Conservation (phyloP, 345 rosid genomes). For the Erucastrum elatum region DNA sequence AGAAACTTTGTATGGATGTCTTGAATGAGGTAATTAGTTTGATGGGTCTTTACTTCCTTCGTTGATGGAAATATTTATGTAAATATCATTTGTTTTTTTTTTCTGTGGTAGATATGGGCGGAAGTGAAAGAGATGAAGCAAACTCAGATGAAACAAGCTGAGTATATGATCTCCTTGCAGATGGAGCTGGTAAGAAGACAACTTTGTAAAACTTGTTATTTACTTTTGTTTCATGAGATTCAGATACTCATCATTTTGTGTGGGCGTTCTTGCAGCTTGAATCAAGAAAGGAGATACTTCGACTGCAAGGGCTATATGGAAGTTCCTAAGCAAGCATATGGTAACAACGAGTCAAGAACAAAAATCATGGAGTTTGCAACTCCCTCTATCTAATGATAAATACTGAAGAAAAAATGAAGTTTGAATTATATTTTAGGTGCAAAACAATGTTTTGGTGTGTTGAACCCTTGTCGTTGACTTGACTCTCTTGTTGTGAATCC, state of each 20-base stretch:
- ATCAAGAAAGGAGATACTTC: conserved; percentile 46
- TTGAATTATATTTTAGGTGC: background rate
- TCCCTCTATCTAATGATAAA: background rate
- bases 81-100: background rate
- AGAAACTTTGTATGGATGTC: background rate
- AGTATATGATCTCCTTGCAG: conserved; percentile 44
- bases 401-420: background rate
- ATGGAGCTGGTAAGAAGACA: conserved; percentile 49
- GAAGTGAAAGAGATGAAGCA: conserved; percentile 48
- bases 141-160: conserved; percentile 44
- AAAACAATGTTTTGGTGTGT: conserved; percentile 7
- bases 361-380: conserved; percentile 4
- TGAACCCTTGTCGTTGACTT: conserved; percentile 6
- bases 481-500: background rate
- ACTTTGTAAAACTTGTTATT: background rate
- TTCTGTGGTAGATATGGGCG: conserved; percentile 39
- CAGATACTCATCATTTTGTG: background rate
- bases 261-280: conserved; percentile 43
- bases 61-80: background rate
- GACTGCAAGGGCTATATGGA: conserved; percentile 34
- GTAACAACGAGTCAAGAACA: background rate
- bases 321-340: conserved; percentile 14
- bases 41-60: background rate
- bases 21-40: conserved; percentile 42
- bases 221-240: background rate